Evolutionary conservation across 768 basidiomycete genomes (phyloP).

Genomic region (Boletus reticulatus): DNA sequence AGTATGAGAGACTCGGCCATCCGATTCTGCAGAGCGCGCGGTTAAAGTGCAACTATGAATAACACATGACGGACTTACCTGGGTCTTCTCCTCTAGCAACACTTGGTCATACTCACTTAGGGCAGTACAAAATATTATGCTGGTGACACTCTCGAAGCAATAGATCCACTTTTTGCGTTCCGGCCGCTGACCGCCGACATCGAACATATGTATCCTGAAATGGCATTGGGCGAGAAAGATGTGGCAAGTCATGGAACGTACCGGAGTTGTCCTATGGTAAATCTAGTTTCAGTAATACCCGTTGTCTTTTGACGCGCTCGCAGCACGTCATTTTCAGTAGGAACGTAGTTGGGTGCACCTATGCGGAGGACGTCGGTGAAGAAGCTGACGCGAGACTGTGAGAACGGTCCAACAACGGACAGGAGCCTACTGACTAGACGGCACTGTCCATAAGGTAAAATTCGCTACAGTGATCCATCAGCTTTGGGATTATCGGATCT

Average conservation of each 20-base stretch:
- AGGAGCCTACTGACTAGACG: conserved; percentile 58
- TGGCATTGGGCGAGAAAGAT: neutral
- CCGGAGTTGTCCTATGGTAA: conserved; percentile 66
- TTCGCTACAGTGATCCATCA: conserved; percentile 62
- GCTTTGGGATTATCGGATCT: conserved; percentile 54
- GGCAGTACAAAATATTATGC: conserved; percentile 74
- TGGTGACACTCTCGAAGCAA: conserved; percentile 78
- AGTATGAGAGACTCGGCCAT: conserved; percentile 73
- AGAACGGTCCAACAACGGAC: neutral
- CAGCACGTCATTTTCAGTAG: conserved; percentile 83
- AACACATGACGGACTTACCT: conserved; percentile 16
- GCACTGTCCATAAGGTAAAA: conserved; percentile 98
- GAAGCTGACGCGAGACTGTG: conserved; percentile 51
- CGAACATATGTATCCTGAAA: conserved; percentile 64
- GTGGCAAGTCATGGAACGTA: conserved; percentile 26
- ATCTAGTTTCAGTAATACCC: conserved; percentile 88
- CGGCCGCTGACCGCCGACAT: conserved; percentile 76
- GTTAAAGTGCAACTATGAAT: neutral
- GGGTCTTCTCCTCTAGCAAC: conserved; percentile 52
- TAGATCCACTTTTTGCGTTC: conserved; percentile 85
- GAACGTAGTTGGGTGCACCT: conserved; percentile 75
- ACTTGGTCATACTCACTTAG: conserved; percentile 78
- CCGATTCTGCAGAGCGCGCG: conserved; percentile 51
- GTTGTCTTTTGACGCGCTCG: conserved; percentile 87
- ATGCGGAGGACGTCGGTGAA: conserved; percentile 85